A percentile compares a stretch with the other conserved stretches of the same genome.
Evolutionary conservation across 257 asterid species (phyloP).

Genomic region (Solanum piurae): DNA sequence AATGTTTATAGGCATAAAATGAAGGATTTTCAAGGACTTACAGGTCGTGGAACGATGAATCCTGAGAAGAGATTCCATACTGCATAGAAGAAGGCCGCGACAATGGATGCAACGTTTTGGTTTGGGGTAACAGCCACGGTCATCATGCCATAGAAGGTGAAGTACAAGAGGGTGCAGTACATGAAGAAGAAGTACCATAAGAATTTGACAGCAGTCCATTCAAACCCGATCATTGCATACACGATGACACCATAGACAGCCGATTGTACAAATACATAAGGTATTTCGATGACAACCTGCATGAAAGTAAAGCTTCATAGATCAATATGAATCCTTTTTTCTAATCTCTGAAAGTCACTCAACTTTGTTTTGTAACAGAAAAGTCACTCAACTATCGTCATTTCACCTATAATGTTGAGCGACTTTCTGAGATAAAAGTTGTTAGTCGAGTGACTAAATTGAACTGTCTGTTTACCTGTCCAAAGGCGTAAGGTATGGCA

Average conservation of each 20-base stretch:
- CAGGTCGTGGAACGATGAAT: background rate
- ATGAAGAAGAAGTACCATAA: background rate
- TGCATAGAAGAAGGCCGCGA: background rate
- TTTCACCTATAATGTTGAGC: no score
- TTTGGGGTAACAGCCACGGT: background rate
- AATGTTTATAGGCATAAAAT: background rate
- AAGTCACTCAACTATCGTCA: background rate
- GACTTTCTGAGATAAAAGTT: background rate
- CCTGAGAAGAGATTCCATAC: background rate
- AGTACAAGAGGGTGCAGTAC: background rate
- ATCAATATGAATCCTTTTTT: background rate
- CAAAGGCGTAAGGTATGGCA: background rate
- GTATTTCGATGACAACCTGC: slow-evolving; percentile 39
- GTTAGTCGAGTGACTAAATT: background rate
- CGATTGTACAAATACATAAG: slow-evolving; percentile 36
- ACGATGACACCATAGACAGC: slow-evolving; percentile 15
- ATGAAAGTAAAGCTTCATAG: background rate
- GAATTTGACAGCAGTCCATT: slow-evolving; percentile 22
- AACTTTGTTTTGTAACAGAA: no score
- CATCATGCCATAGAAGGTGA: background rate
- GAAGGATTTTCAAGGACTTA: background rate
- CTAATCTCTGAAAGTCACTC: background rate
- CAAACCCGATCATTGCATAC: slow-evolving; percentile 37
- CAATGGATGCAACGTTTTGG: background rate
- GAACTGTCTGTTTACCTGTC: background rate